Evolutionary conservation across 192 early-diverging fungal species (phyloP).

Genomic region (Radiomyces spectabilis): DNA sequence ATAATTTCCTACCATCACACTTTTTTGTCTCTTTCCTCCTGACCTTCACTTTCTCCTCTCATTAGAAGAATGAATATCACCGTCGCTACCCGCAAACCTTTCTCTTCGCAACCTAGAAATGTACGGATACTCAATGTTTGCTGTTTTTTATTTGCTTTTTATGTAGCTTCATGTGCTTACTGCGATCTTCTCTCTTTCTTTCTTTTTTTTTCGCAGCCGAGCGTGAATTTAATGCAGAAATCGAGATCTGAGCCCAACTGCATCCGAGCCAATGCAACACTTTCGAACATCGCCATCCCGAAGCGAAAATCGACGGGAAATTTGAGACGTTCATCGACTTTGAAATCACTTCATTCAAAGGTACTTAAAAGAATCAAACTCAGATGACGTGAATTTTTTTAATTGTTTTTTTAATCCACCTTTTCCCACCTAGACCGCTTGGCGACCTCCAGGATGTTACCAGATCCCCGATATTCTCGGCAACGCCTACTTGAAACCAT

Average conservation of each 20-base stretch:
- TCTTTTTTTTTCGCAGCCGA: neutral
- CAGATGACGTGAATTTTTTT: neutral
- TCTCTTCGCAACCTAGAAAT: neutral
- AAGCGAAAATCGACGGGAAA: conserved; percentile 25
- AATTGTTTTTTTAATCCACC: neutral
- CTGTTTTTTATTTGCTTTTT: neutral
- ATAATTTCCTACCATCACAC: neutral
- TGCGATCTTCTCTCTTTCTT: neutral
- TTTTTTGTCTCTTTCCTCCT: neutral
- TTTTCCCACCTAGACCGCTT: conserved; percentile 21
- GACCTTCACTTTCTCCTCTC: neutral
- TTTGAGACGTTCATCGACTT: conserved; percentile 4
- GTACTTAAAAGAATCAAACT: neutral
- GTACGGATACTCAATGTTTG: neutral
- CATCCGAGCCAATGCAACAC: neutral
- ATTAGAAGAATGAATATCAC: neutral
- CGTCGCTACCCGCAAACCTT: neutral
- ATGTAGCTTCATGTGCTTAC: neutral
- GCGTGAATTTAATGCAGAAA: conserved; percentile 23
- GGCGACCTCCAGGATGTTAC: conserved; percentile 26
- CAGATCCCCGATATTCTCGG: conserved; percentile 30
- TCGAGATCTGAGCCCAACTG: conserved; percentile 23
- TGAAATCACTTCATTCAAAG: neutral
- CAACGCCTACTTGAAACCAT: conserved; percentile 25
- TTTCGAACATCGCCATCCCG: conserved; percentile 1